Conservation (phyloP, 768 basidiomycete species). For the Jaapia argillacea region DNA sequence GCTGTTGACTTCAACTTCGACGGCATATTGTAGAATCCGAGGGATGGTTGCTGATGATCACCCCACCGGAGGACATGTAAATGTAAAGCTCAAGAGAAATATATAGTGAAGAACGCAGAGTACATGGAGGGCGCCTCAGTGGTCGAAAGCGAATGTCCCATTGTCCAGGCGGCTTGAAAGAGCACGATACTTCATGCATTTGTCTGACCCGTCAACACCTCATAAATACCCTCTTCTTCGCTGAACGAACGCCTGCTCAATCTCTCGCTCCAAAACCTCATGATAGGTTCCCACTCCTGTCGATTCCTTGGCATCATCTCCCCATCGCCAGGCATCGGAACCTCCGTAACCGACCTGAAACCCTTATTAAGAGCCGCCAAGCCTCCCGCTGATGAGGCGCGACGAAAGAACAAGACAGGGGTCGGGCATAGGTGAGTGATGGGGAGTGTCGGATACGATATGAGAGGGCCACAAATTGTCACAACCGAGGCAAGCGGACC, state of each 20-base stretch:
- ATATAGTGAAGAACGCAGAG: too few species aligned
- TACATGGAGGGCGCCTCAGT: too few species aligned
- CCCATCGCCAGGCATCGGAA: slow-evolving; percentile 10
- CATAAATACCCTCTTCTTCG: slow-evolving; percentile 47
- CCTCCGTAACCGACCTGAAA: slow-evolving; percentile 38
- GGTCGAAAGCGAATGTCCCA: too few species aligned
- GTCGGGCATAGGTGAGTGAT: slow-evolving; percentile 39
- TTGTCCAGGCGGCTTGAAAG: too few species aligned
- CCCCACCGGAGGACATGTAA: too few species aligned
- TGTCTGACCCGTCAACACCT: too few species aligned
- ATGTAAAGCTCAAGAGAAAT: too few species aligned
- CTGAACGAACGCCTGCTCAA: slow-evolving; percentile 39
- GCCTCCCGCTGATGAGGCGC: slow-evolving; percentile 34
- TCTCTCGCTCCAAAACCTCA: slow-evolving; percentile 78
- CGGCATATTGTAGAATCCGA: too few species aligned
- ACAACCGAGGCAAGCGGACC: slow-evolving; percentile 36
- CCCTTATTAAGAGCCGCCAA: slow-evolving; percentile 51
- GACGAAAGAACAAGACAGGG: slow-evolving; percentile 50
- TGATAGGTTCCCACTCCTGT: slow-evolving; percentile 76
- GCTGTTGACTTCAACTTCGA: too few species aligned
- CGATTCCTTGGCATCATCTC: slow-evolving; percentile 68
- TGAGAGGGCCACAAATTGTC: slow-evolving; percentile 59
- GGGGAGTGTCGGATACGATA: slow-evolving; percentile 65
- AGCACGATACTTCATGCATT: too few species aligned
- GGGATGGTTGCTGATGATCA: too few species aligned